Percentiles rank a stretch among this genome's conserved stretches.
phyloP scores from a whole-genome alignment of 345 rosid genomes.

The Acer yangbiense region DNA sequence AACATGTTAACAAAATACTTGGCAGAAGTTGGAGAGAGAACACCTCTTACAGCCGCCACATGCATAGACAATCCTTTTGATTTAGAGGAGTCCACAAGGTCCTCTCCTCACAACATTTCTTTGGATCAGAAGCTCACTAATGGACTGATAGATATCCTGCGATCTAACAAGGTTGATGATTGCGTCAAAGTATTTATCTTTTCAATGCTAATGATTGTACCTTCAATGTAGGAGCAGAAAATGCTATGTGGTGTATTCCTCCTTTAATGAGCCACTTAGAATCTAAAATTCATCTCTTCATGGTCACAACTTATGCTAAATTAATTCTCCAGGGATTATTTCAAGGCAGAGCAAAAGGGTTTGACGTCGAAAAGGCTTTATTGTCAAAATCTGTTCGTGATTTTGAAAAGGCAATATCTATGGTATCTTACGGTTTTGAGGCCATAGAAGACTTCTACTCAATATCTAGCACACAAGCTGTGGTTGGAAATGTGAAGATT shows the following conservation, averaged over 20 bases:
- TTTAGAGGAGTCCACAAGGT: slow-evolving; percentile 79
- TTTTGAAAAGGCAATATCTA: slow-evolving; percentile 87
- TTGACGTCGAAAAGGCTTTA: slow-evolving; percentile 84
- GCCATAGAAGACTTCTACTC: slow-evolving; percentile 79
- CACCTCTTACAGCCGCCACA: slow-evolving; percentile 85
- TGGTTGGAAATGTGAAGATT: slow-evolving; percentile 77
- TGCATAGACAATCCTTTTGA: slow-evolving; percentile 96
- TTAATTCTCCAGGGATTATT: slow-evolving; percentile 65
- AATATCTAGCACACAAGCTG: slow-evolving; percentile 63
- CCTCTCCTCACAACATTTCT: slow-evolving; percentile 47
- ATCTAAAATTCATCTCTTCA: neutral
- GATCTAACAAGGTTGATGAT: slow-evolving; percentile 71
- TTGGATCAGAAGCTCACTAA: slow-evolving; percentile 63
- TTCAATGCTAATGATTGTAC: slow-evolving; percentile 6
- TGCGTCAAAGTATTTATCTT: slow-evolving; percentile 12
- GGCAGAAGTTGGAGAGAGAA: slow-evolving; percentile 81
- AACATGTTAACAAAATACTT: slow-evolving; percentile 89
- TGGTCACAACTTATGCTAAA: slow-evolving; percentile 16
- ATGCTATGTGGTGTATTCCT: slow-evolving; percentile 7
- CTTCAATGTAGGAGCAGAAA: slow-evolving; percentile 7
- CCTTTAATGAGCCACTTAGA: slow-evolving; percentile 1
- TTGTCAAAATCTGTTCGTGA: slow-evolving; percentile 80
- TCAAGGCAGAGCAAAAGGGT: slow-evolving; percentile 79
- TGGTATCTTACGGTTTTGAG: slow-evolving; percentile 80
- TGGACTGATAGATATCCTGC: slow-evolving; percentile 78